A percentile compares a stretch with the other conserved stretches of the same genome.
Evolutionary conservation across 495 filamentous ascomycete species (phyloP).

Genomic region (Barbatosphaeria neglecta): DNA sequence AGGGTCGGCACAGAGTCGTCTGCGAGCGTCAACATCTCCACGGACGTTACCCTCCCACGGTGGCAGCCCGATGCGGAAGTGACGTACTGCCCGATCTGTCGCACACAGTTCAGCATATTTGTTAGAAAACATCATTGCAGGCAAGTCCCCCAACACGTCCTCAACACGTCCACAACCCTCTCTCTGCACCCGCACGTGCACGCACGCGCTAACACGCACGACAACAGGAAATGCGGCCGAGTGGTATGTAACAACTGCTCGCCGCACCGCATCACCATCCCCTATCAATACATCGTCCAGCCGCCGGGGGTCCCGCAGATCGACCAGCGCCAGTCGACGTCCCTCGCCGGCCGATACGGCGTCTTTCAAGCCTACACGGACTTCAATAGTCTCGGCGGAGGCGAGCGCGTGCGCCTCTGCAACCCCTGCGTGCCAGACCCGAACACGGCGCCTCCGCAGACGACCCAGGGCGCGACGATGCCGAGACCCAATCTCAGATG

Average conservation of each 20-base stretch:
- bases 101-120: constrained; percentile 68
- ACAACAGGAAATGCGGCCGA: constrained; percentile 73
- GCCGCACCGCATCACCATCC: constrained; percentile 90
- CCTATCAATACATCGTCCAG: constrained; percentile 82
- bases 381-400: constrained; percentile 48
- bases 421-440: constrained; percentile 93
- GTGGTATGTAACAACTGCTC: constrained; percentile 90
- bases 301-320: constrained; percentile 45
- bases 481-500: constrained; percentile 14
- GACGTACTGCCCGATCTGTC: constrained; percentile 71
- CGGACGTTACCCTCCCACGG: constrained; percentile 43
- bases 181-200: not conserved
- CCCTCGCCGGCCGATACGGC: constrained; percentile 28
- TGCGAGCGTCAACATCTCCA: not conserved
- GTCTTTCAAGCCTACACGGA: constrained; percentile 19
- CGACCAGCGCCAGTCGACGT: constrained; percentile 28
- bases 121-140: constrained; percentile 85
- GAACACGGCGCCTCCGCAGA: constrained; percentile 53
- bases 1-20: no score
- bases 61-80: constrained; percentile 85
- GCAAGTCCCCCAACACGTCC: constrained; percentile 24
- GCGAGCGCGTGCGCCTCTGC: constrained; percentile 81
- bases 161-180: not conserved
- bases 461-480: constrained; percentile 8
- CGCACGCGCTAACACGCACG: not conserved